Evolutionary conservation across 2,329 filamentous ascomycete species (phyloP).

Genomic region (Venturia nashicola): DNA sequence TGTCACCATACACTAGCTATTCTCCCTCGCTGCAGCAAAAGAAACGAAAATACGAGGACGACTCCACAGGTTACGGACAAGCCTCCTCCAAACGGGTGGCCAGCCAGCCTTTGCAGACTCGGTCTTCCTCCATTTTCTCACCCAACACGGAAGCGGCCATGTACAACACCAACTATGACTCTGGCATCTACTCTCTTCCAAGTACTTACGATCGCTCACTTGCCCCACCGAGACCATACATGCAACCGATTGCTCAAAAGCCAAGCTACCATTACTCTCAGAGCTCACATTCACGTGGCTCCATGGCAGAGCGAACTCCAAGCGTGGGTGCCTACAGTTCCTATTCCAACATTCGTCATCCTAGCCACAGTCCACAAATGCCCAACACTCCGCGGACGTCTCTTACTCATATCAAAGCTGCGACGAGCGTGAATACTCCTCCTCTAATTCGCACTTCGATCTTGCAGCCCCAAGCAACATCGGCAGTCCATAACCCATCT

Average conservation of each 20-base stretch:
- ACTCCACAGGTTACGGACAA: slow-evolving; percentile 33
- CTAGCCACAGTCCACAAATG: slow-evolving; percentile 31
- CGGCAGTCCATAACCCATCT: slow-evolving; percentile 31
- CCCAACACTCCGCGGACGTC: slow-evolving; percentile 21
- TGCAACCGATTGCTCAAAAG: slow-evolving; percentile 11
- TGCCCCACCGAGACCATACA: slow-evolving; percentile 15
- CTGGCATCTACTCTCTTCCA: slow-evolving; percentile 13
- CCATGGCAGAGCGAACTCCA: slow-evolving; percentile 24
- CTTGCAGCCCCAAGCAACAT: slow-evolving; percentile 41
- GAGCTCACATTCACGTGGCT: slow-evolving; percentile 16
- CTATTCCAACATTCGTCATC: slow-evolving; percentile 34
- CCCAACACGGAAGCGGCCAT: not conserved
- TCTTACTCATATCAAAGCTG: slow-evolving; percentile 23
- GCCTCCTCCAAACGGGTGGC: slow-evolving; percentile 36
- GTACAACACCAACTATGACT: slow-evolving; percentile 11
- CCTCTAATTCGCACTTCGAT: slow-evolving; percentile 57
- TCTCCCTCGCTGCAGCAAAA: slow-evolving; percentile 27
- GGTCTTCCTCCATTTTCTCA: not conserved
- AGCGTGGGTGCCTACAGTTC: slow-evolving; percentile 23
- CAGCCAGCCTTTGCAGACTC: slow-evolving; percentile 1
- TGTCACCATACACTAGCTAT: slow-evolving; percentile 21
- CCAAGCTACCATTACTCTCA: slow-evolving; percentile 13
- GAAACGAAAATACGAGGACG: slow-evolving; percentile 45
- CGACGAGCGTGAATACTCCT: slow-evolving; percentile 41
- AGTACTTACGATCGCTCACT: slow-evolving; percentile 3